Evolutionary conservation across 805 yeast genomes (phyloP).

Genomic region (Candida silvatica): DNA sequence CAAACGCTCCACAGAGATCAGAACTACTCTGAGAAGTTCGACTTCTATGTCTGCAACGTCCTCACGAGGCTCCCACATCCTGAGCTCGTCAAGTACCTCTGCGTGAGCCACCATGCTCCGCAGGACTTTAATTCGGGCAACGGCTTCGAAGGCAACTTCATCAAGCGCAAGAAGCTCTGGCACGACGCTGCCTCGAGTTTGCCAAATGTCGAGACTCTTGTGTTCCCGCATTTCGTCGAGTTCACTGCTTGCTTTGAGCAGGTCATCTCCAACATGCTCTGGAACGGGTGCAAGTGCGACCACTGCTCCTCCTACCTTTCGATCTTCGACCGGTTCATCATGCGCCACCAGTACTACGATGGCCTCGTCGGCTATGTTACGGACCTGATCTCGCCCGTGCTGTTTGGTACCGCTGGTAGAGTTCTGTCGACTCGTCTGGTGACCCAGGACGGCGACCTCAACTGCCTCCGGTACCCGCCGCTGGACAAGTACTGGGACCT

Average conservation of each 20-base stretch:
- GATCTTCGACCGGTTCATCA: slow-evolving; percentile 48
- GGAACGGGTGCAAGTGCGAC: slow-evolving; percentile 71
- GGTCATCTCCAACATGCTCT: slow-evolving; percentile 55
- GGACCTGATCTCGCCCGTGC: slow-evolving; percentile 52
- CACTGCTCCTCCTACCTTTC: slow-evolving; percentile 42
- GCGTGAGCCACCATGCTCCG: slow-evolving; percentile 54
- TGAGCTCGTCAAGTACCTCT: slow-evolving; percentile 29
- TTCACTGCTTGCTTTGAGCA: slow-evolving; percentile 63
- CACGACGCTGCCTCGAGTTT: slow-evolving; percentile 38
- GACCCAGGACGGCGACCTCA: slow-evolving; percentile 15
- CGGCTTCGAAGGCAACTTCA: slow-evolving; percentile 68
- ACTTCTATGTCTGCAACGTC: slow-evolving; percentile 36
- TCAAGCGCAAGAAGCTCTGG: slow-evolving; percentile 48
- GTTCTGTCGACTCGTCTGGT: slow-evolving; percentile 29
- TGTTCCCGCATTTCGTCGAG: slow-evolving; percentile 53
- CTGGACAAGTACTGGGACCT: slow-evolving; percentile 34
- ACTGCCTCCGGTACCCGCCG: slow-evolving; percentile 23
- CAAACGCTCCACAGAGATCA: slow-evolving; percentile 28
- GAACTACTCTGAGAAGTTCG: slow-evolving; percentile 48
- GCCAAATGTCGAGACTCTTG: slow-evolving; percentile 31
- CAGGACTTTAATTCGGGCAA: slow-evolving; percentile 46
- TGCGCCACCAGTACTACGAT: slow-evolving; percentile 56
- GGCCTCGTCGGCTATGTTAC: slow-evolving; percentile 35
- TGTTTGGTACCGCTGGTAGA: slow-evolving; percentile 45
- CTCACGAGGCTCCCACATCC: slow-evolving; percentile 27